Evolutionary conservation across 108 stramenopile species (phyloP).

Genomic region (Nitzschia sp.): DNA sequence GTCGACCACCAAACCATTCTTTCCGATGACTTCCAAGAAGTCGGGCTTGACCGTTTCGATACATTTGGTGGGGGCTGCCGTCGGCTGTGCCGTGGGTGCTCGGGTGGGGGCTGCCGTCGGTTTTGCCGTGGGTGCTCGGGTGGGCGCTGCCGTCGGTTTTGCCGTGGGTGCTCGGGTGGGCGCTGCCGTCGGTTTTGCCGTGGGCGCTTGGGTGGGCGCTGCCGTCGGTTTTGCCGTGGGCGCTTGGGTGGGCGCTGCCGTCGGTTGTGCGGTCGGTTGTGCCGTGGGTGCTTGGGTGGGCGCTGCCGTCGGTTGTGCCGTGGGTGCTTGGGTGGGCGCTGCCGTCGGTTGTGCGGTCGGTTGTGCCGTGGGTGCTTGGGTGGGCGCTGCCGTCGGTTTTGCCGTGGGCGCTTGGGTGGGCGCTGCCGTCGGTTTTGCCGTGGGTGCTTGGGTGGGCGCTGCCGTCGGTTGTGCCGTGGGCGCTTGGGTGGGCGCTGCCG

Average conservation of each 20-base stretch:
- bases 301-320: background rate
- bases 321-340: no score
- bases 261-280: no score
- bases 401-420: background rate
- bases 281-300: no score
- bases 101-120: background rate
- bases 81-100: background rate
- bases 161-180: background rate
- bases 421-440: background rate
- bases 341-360: no score
- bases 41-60: constrained; percentile 4
- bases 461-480: background rate
- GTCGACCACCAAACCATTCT: background rate
- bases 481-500: background rate
- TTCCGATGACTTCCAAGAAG: constrained; percentile 13
- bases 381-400: background rate
- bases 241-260: background rate
- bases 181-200: background rate
- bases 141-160: background rate
- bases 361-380: background rate
- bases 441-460: background rate
- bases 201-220: background rate
- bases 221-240: background rate
- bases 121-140: background rate
- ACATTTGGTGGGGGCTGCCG: constrained; percentile 5